These are phyloP conservation scores for Cercis canadensis DNA, from an alignment of 306 rosid genomes.

Conservation along the genomic window DNA sequence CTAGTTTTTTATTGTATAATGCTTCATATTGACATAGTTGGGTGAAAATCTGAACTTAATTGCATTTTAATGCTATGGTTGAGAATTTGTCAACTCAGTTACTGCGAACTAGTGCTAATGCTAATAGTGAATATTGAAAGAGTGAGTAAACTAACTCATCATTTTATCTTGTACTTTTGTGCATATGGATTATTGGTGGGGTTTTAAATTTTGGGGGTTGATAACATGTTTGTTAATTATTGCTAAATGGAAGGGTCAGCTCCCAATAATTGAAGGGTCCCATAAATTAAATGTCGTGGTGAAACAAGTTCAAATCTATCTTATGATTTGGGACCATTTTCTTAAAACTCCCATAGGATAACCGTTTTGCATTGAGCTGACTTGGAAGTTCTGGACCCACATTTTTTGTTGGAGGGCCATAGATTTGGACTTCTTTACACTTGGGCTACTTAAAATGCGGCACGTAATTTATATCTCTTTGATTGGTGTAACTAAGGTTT, in stretches of 20 bases:
- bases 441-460: slow-evolving; percentile 22
- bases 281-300: slow-evolving; percentile 41
- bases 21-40: too few relatives aligned
- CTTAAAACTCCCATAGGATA: slow-evolving; percentile 38
- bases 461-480: not conserved
- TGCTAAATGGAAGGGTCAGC: slow-evolving; percentile 45
- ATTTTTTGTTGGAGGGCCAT: not conserved
- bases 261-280: slow-evolving; percentile 62
- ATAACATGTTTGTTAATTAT: slow-evolving; percentile 50
- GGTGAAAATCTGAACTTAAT: too few relatives aligned
- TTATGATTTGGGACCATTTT: slow-evolving; percentile 41
- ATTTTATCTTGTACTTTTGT: slow-evolving; percentile 29
- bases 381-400: slow-evolving; percentile 40
- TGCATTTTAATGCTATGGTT: too few relatives aligned
- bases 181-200: slow-evolving; percentile 37
- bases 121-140: too few relatives aligned
- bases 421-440: not conserved
- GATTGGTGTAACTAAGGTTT: too few relatives aligned
- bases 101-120: too few relatives aligned
- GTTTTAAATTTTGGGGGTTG: slow-evolving; percentile 42
- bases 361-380: slow-evolving; percentile 31
- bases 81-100: too few relatives aligned
- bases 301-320: slow-evolving; percentile 43
- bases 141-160: slow-evolving; percentile 31
- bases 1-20: too few relatives aligned